Percentiles rank a stretch among this genome's conserved stretches.
These are phyloP conservation scores for Mycena chlorophos DNA, from an alignment of 768 basidiomycete species.

Conservation along the genomic window DNA sequence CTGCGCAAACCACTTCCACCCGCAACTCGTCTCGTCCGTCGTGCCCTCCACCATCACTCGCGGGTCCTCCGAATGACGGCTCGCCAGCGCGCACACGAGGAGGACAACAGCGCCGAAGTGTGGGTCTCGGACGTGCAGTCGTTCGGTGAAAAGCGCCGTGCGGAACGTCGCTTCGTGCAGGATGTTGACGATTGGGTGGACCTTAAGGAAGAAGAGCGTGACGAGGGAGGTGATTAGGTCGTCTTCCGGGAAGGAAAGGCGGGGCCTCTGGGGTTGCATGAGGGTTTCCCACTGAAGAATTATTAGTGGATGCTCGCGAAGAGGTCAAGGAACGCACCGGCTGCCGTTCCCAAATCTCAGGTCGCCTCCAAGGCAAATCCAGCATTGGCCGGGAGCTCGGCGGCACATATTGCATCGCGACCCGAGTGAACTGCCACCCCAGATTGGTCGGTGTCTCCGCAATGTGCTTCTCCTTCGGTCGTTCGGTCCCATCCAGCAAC, in stretches of 20 bases:
- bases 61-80: constrained; percentile 56
- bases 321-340: neutral
- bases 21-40: constrained; percentile 45
- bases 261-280: constrained; percentile 4
- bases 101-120: constrained; percentile 61
- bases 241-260: constrained; percentile 45
- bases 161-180: constrained; percentile 70
- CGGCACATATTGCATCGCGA: neutral
- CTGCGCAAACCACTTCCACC: constrained; percentile 64
- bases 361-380: neutral
- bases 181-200: constrained; percentile 55
- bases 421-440: neutral
- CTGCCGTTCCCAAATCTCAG: neutral
- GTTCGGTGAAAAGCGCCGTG: constrained; percentile 38
- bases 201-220: constrained; percentile 55
- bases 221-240: constrained; percentile 53
- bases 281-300: constrained; percentile 8
- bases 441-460: neutral
- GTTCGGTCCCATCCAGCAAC: neutral
- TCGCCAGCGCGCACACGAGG: constrained; percentile 62
- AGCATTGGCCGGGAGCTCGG: neutral
- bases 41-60: constrained; percentile 37
- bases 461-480: neutral
- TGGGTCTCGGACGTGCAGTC: constrained; percentile 48
- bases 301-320: neutral